These are phyloP conservation scores for Clathrus columnatus DNA, from an alignment of 768 basidiomycete genomes.

Conservation along the genomic window DNA sequence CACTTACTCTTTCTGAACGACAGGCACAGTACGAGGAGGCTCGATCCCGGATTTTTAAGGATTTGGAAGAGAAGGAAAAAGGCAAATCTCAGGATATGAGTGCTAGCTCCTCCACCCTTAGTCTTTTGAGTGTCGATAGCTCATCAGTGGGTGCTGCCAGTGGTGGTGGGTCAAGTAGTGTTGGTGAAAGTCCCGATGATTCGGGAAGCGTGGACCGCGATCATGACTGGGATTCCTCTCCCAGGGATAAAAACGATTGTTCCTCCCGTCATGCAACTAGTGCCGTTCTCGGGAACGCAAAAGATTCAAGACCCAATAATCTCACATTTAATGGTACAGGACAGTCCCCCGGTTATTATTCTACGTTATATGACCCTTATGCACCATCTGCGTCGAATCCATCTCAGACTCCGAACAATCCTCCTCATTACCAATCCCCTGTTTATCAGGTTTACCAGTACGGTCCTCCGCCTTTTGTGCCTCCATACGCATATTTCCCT, in stretches of 20 bases:
- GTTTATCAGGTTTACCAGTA: conserved; percentile 23
- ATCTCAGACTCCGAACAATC: conserved; percentile 23
- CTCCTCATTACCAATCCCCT: conserved; percentile 15
- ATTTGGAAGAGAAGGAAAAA: conserved; percentile 53
- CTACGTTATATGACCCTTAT: conserved; percentile 54
- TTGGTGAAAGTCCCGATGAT: conserved; percentile 55
- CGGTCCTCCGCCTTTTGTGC: conserved; percentile 28
- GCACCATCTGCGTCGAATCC: conserved; percentile 16
- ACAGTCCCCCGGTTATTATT: conserved; percentile 29
- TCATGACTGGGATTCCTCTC: conserved; percentile 49
- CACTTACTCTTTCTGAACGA: conserved; percentile 75
- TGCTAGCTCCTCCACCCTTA: conserved; percentile 67
- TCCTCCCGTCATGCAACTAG: conserved; percentile 33
- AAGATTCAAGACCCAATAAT: conserved; percentile 65
- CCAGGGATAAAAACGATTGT: conserved; percentile 48
- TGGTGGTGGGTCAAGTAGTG: conserved; percentile 41
- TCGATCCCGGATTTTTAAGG: conserved; percentile 79
- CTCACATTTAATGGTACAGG: conserved; percentile 48
- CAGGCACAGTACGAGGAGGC: conserved; percentile 88
- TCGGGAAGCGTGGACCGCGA: conserved; percentile 70
- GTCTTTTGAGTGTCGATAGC: conserved; percentile 55
- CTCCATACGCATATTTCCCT: conserved; percentile 36
- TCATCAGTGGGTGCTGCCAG: conserved; percentile 45
- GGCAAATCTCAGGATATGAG: conserved; percentile 63
- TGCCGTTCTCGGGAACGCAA: conserved; percentile 50